phyloP scores from a whole-genome alignment of 805 yeast species.

The Kurtzmaniella cleridarum region DNA sequence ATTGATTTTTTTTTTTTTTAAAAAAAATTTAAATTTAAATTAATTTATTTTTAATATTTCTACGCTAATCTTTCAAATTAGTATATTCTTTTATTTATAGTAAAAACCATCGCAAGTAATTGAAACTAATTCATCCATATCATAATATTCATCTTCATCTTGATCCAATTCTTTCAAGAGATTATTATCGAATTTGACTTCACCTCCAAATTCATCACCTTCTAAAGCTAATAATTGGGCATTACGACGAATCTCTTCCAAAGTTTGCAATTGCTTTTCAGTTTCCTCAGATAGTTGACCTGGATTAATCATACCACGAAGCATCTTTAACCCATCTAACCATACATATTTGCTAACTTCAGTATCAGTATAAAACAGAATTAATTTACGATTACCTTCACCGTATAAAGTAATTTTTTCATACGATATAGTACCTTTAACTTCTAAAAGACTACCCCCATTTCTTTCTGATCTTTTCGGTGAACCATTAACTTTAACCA shows the following conservation, averaged over 20 bases:
- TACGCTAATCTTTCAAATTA: neutral
- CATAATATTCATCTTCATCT: slow-evolving; percentile 25
- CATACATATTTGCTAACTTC: slow-evolving; percentile 64
- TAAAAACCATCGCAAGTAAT: slow-evolving; percentile 18
- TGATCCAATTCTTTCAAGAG: slow-evolving; percentile 15
- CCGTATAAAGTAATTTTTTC: slow-evolving; percentile 51
- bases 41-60: neutral
- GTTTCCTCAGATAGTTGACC: slow-evolving; percentile 34
- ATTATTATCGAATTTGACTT: slow-evolving; percentile 6
- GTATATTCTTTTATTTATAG: slow-evolving; percentile 11
- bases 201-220: slow-evolving; percentile 10
- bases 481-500: slow-evolving; percentile 40
- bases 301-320: slow-evolving; percentile 26
- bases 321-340: slow-evolving; percentile 69
- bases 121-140: slow-evolving; percentile 18
- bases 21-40: neutral
- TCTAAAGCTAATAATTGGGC: slow-evolving; percentile 37
- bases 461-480: neutral
- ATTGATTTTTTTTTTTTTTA: neutral
- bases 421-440: slow-evolving; percentile 52
- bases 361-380: slow-evolving; percentile 67
- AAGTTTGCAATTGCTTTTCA: slow-evolving; percentile 26
- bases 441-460: slow-evolving; percentile 25
- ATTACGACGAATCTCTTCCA: slow-evolving; percentile 32
- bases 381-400: slow-evolving; percentile 35